phyloP scores from a whole-genome alignment of 2,329 filamentous ascomycete genomes.

The Paecilomyces formosus region DNA sequence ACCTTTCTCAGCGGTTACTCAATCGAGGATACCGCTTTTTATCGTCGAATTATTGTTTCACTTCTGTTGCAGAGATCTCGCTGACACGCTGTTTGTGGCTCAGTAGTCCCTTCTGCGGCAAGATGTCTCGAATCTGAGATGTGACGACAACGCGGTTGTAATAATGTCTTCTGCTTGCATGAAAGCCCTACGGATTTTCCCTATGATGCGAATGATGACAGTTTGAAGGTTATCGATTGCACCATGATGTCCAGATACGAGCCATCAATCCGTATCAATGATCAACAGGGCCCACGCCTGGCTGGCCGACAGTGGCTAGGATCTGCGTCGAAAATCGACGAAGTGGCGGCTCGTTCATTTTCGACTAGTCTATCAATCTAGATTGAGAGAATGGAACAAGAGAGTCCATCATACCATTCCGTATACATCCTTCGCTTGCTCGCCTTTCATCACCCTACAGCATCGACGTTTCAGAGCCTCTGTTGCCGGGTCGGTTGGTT shows the following conservation, averaged over 20 bases:
- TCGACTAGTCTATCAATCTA: background rate
- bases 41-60: background rate
- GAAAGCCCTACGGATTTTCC: background rate
- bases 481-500: background rate
- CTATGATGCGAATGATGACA: background rate
- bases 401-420: background rate
- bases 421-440: background rate
- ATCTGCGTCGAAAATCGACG: background rate
- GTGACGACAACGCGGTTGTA: background rate
- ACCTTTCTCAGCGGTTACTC: background rate
- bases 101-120: background rate
- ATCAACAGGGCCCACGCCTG: background rate
- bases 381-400: background rate
- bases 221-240: background rate
- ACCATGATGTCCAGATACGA: background rate
- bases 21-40: background rate
- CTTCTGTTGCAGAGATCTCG: background rate
- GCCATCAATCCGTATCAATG: background rate
- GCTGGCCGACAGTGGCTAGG: background rate
- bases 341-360: background rate
- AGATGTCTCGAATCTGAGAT: background rate
- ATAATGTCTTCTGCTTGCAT: background rate
- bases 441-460: background rate
- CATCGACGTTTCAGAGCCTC: background rate
- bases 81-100: background rate